phyloP scores from a whole-genome alignment of 2,329 filamentous ascomycete species.

The Endoconidiophora polonica region DNA sequence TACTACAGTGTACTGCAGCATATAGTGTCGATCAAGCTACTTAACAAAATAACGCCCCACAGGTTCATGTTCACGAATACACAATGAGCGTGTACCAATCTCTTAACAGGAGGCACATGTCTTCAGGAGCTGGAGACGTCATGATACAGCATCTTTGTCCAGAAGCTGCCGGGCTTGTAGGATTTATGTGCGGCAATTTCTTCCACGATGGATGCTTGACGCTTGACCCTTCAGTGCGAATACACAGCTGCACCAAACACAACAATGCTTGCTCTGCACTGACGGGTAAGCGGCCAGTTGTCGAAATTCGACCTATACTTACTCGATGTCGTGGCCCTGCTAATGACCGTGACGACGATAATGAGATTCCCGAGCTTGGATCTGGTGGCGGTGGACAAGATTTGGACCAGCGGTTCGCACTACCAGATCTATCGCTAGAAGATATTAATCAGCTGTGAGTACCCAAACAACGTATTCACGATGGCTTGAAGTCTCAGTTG shows the following conservation, averaged over 20 bases:
- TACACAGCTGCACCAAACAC: slow-evolving; percentile 59
- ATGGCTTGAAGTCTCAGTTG: too few species aligned
- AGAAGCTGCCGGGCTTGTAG: slow-evolving; percentile 52
- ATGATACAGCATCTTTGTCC: slow-evolving; percentile 24
- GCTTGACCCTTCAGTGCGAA: slow-evolving; percentile 37
- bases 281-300: slow-evolving; percentile 3
- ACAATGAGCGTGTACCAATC: slow-evolving; percentile 56
- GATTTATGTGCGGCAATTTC: slow-evolving; percentile 59
- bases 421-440: too few species aligned
- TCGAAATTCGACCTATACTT: slow-evolving; percentile 18
- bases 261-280: slow-evolving; percentile 7
- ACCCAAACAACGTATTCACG: too few species aligned
- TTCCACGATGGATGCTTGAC: slow-evolving; percentile 58
- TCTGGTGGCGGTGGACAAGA: too few species aligned
- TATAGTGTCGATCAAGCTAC: too few species aligned
- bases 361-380: too few species aligned
- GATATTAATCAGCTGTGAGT: too few species aligned
- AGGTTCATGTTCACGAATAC: slow-evolving; percentile 73
- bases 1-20: slow-evolving; percentile 10
- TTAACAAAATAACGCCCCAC: neutral
- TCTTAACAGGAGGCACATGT: slow-evolving; percentile 27
- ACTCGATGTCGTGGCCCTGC: too few species aligned
- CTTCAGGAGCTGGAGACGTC: neutral
- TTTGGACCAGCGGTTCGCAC: too few species aligned
- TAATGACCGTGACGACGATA: too few species aligned